These are phyloP conservation scores for Pyrenochaeta sp. DNA, from an alignment of 2,329 filamentous ascomycete species.

Conservation along the genomic window DNA sequence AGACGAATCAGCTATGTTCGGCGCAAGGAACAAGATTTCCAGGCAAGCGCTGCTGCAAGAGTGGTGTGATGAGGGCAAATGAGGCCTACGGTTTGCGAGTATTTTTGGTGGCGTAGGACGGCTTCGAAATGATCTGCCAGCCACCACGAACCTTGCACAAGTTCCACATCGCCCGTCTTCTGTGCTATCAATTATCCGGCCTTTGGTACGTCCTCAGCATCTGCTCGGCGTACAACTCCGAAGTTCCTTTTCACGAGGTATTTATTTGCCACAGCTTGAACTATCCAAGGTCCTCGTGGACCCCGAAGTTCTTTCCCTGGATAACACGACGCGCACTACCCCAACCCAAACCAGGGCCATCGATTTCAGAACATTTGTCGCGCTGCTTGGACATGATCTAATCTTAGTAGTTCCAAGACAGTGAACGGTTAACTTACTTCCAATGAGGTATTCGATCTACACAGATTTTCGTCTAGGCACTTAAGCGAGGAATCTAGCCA, in stretches of 20 bases:
- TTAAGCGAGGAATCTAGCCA: constrained; percentile 12
- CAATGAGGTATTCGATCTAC: constrained; percentile 11
- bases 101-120: background rate
- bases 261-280: constrained; percentile 12
- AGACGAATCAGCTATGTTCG: constrained; percentile 1
- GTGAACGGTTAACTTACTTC: constrained; percentile 5
- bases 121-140: constrained; percentile 1
- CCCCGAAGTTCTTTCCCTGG: constrained; percentile 4
- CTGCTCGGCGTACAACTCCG: background rate
- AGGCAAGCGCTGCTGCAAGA: constrained; percentile 13
- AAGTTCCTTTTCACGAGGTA: background rate
- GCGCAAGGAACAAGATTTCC: background rate
- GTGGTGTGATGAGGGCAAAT: constrained; percentile 13
- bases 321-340: background rate
- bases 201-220: background rate
- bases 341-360: background rate
- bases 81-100: constrained; percentile 5
- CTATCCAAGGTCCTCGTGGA: constrained; percentile 3
- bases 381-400: background rate
- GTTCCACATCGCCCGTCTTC: background rate
- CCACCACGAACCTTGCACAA: background rate
- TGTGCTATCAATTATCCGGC: background rate
- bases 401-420: constrained; percentile 7
- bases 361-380: background rate
- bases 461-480: constrained; percentile 12